A percentile compares a stretch with the other conserved stretches of the same genome.
These are phyloP conservation scores for Coemansia reversa DNA, from an alignment of 192 early-diverging fungal genomes.

Conservation along the genomic window DNA sequence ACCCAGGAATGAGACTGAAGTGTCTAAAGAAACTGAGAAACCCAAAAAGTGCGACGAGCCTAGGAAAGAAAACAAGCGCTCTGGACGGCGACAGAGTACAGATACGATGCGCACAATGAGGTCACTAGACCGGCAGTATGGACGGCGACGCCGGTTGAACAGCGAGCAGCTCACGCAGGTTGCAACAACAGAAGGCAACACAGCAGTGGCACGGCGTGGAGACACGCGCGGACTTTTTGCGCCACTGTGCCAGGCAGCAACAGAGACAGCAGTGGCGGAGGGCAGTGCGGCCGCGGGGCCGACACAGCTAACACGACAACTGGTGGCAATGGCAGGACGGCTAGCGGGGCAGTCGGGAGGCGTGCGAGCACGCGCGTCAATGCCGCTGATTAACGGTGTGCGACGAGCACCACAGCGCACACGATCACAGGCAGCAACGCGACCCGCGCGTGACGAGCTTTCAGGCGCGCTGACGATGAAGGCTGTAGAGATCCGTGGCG, in stretches of 20 bases:
- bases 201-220: constrained; percentile 16
- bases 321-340: constrained; percentile 24
- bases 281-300: constrained; percentile 11
- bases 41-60: not conserved
- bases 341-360: constrained; percentile 7
- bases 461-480: constrained; percentile 52
- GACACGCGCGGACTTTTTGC: constrained; percentile 45
- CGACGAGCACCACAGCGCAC: constrained; percentile 33
- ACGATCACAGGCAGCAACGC: constrained; percentile 26
- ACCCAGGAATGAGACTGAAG: too few species aligned
- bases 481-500: constrained; percentile 52
- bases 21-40: too few species aligned
- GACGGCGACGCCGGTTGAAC: constrained; percentile 48
- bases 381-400: constrained; percentile 39
- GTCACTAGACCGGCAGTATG: constrained; percentile 50
- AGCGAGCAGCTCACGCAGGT: constrained; percentile 20
- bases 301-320: constrained; percentile 24
- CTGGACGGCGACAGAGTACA: constrained; percentile 33
- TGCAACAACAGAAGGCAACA: not conserved
- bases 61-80: constrained; percentile 19
- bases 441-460: constrained; percentile 32
- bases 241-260: constrained; percentile 20
- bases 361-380: constrained; percentile 50
- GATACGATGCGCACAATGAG: constrained; percentile 52
- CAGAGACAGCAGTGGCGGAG: constrained; percentile 28